Base-by-base conservation (phyloP, 2,329 filamentous ascomycete genomes). In the Nigrospora sphaerica region DNA sequence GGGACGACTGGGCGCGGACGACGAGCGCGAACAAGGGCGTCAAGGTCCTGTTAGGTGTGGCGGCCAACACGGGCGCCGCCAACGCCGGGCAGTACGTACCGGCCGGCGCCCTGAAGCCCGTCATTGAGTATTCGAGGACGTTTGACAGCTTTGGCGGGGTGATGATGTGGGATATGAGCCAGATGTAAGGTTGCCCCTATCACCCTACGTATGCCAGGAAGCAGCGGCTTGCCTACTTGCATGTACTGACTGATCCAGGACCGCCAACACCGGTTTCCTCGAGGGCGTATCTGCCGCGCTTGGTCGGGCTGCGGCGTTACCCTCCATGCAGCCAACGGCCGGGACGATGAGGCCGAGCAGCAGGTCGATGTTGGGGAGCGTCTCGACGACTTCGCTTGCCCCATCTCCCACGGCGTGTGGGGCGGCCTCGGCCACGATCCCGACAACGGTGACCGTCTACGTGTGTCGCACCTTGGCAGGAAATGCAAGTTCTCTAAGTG, bases 121-220 rank as follows among this genome's bases (percentile, higher is more conserved):
- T 81, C 32, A 72, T 86, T 50, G 47, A 68, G 32, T 83, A 78
- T 55, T 70, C 65, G 39, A 74, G 74, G 62, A 59, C 64, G 36
- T 85, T 75, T 56, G 61, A 66, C 4, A 83, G 73, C 61, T 85
- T 86, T 55, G 82, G 81, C 9, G 83, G 83, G 31, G 72, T 82
- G 28, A 85, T 86, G 82, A 71, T 85, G 66, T 86, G 81, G 83
- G 83, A 86, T 61, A 77, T 77, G 63, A 77, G 70, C 31, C 80
- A 83, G 65, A 70, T 77, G 2, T 81, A 74, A 28, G 23, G 23
- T 10, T 10, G 23, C 7, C 23, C 23, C 7, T 4, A 28, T 28
- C 23, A 2, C 23, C 23, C 23, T 28, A 5, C 23, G 23, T 2
- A 28, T n/a, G n/a, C n/a, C n/a, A 28, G 23, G 23, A 28, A 9